Percentiles rank a stretch among this genome's conserved stretches.
phyloP scores from a whole-genome alignment of 768 basidiomycete species.

The Austroboletus eburneus region DNA sequence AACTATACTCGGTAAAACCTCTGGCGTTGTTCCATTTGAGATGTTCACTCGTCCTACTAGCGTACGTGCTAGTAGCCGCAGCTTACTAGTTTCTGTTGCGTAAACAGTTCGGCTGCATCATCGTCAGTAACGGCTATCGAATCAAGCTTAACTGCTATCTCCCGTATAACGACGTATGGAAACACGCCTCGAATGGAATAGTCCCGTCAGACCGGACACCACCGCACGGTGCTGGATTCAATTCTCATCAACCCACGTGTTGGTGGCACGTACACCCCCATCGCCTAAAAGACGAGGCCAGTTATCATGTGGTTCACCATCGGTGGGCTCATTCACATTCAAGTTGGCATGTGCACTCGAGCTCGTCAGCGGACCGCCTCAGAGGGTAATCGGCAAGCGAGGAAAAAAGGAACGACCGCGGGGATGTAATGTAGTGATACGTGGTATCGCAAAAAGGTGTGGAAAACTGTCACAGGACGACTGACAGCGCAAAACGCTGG shows the following conservation, averaged over 20 bases:
- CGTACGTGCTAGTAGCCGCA: no score
- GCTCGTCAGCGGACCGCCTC: not conserved
- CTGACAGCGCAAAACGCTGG: conserved; percentile 4
- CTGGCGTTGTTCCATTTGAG: no score
- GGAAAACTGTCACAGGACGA: conserved; percentile 3
- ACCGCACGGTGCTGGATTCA: no score
- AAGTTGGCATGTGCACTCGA: not conserved
- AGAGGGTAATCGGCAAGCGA: not conserved
- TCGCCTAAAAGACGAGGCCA: not conserved
- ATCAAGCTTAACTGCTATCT: not conserved
- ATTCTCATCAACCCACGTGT: no score
- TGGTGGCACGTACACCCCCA: no score
- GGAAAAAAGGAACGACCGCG: not conserved
- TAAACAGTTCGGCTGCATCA: not conserved
- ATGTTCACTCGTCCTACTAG: no score
- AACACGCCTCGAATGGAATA: not conserved
- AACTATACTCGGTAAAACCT: not conserved
- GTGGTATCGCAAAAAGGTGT: not conserved
- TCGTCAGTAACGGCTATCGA: not conserved
- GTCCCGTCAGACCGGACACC: no score
- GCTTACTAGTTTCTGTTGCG: not conserved
- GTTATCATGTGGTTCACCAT: conserved; percentile 3
- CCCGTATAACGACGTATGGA: not conserved
- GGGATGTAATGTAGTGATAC: not conserved
- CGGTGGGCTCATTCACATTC: conserved; percentile 1